phyloP scores from a whole-genome alignment of 2,329 filamentous ascomycete genomes.

The Bipolaris sorokiniana region DNA sequence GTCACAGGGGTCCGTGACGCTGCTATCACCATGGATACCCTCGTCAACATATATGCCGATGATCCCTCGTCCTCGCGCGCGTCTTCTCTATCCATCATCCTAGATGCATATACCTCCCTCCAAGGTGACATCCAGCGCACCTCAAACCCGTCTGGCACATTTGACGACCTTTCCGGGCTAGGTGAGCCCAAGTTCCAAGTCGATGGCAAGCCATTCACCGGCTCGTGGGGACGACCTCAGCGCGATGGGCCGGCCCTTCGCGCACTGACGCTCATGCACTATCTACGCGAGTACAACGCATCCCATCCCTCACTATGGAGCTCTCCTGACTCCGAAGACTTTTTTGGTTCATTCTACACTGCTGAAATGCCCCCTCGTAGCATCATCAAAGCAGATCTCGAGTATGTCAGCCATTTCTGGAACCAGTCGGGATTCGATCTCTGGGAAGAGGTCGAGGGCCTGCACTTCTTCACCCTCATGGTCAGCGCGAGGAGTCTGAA shows the following conservation, averaged over 20 bases:
- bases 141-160: slow-evolving; percentile 47
- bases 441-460: slow-evolving; percentile 55
- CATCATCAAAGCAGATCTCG: slow-evolving; percentile 54
- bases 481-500: slow-evolving; percentile 47
- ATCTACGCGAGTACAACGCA: slow-evolving; percentile 50
- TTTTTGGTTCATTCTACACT: slow-evolving; percentile 48
- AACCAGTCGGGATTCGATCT: slow-evolving; percentile 52
- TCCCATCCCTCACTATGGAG: slow-evolving; percentile 49
- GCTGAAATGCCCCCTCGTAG: slow-evolving; percentile 44
- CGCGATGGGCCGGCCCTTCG: slow-evolving; percentile 54
- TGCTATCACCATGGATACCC: slow-evolving; percentile 51
- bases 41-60: slow-evolving; percentile 50
- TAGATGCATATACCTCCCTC: slow-evolving; percentile 43
- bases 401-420: slow-evolving; percentile 54
- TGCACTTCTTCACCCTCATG: slow-evolving; percentile 52
- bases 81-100: slow-evolving; percentile 36
- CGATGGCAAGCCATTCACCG: slow-evolving; percentile 46
- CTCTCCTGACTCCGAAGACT: slow-evolving; percentile 30
- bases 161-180: slow-evolving; percentile 46
- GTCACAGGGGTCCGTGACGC: slow-evolving; percentile 51
- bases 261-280: slow-evolving; percentile 52
- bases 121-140: slow-evolving; percentile 50
- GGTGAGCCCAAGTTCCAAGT: slow-evolving; percentile 54
- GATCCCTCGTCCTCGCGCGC: slow-evolving; percentile 36
- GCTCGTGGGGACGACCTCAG: slow-evolving; percentile 53